Conservation (phyloP, 371 early-diverging fungal genomes). For the Rhizomucor pusillus region DNA sequence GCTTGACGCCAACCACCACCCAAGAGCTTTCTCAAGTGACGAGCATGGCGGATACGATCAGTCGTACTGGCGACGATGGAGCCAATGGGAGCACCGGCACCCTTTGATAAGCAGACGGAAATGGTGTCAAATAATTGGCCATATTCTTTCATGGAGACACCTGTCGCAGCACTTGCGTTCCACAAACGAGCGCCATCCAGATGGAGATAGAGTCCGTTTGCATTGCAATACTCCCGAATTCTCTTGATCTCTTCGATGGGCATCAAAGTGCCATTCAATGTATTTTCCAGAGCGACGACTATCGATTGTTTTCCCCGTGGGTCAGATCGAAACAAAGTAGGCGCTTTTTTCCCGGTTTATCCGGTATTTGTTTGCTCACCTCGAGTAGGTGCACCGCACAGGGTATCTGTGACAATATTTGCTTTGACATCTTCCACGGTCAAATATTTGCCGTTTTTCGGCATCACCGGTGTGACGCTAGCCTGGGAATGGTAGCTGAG, state of each 20-base stretch:
- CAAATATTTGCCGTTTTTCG: conserved; percentile 59
- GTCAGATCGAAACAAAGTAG: no score
- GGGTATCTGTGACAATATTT: conserved; percentile 24
- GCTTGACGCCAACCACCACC: conserved; percentile 95
- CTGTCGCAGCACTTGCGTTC: conserved; percentile 80
- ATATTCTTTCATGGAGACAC: conserved; percentile 65
- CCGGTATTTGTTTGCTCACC: conserved; percentile 7
- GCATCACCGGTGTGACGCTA: conserved; percentile 61
- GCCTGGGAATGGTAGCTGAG: conserved; percentile 75
- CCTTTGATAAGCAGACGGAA: conserved; percentile 88
- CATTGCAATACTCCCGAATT: conserved; percentile 59
- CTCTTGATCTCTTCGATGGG: conserved; percentile 69
- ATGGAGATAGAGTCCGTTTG: conserved; percentile 64
- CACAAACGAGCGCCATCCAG: conserved; percentile 91
- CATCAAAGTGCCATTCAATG: conserved; percentile 78
- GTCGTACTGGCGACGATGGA: conserved; percentile 71
- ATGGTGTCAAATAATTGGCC: conserved; percentile 76
- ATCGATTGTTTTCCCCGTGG: conserved; percentile 3
- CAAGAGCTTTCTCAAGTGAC: conserved; percentile 83
- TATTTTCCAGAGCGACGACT: conserved; percentile 86
- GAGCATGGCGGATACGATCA: conserved; percentile 68
- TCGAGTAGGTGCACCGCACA: conserved; percentile 68
- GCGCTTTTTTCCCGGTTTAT: background rate
- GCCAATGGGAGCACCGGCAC: conserved; percentile 89
- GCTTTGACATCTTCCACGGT: conserved; percentile 64